Base-by-base conservation (phyloP, 2,329 filamentous ascomycete genomes). In the Fusarium algeriense region DNA sequence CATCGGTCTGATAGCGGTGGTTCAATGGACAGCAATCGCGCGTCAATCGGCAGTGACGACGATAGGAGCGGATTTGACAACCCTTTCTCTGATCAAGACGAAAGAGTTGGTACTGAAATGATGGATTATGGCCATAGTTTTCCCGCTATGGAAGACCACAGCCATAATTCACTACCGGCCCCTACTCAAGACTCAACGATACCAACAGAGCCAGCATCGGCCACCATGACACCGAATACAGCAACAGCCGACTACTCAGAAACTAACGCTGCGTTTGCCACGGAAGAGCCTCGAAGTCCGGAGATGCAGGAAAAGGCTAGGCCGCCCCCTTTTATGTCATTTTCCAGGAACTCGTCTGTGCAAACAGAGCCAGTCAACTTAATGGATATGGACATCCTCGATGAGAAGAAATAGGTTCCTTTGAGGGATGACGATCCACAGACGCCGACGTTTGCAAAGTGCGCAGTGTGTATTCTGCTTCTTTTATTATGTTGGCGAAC, bases 21-120 rank as follows among this genome's bases (percentile, higher is more conserved):
- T 45, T 86, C 85, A 0, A 82, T 86, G 79, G 81, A 82, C 12
- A 85, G 81, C 14, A 85, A 85, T 64, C 78, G 81, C 7, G 84
- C 83, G 1, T 85, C 84, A 1, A 58, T 82, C 7, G 82, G 82
- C 0, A 84, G 83, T 54, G 82, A 83, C 55, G 82, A 83, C n/a
- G 80, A 80, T 10, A 70, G 73, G 49, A 76, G 64, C 38, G 76
- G 70, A 23, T 78, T 79, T 23, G 76, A 77, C n/a, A 76, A 78
- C 35, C 73, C 77, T 3, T 81, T 81, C 54, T 67, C 65, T 5
- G 79, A 78, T 15, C 75, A 73, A 8, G 62, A 77, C 23, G 74
- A 70, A 19, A 62, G 43, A 8, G 49, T 62, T 15, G 74, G 67
- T 11, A 75, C 73, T n/a, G 78, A 80, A 44, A 74, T 79, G 74